These are phyloP conservation scores for Xylaria arbuscula DNA, from an alignment of 2,329 filamentous ascomycete species.

Conservation along the genomic window DNA sequence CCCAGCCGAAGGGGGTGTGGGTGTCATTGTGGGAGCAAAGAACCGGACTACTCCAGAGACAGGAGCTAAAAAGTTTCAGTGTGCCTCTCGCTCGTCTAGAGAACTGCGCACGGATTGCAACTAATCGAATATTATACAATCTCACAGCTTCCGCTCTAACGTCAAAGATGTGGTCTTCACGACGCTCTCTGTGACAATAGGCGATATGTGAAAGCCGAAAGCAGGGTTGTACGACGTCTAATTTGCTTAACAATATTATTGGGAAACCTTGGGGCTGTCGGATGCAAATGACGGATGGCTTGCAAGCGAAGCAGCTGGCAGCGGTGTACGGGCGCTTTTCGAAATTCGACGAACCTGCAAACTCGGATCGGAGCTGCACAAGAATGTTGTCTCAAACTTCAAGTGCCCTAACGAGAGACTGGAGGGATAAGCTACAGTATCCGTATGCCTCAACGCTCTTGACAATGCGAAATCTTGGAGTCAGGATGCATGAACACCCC, in stretches of 20 bases:
- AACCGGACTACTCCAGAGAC: constrained; percentile 12
- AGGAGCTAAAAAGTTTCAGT: constrained; percentile 23
- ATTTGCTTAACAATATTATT: background rate
- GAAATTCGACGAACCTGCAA: background rate
- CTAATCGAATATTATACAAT: constrained; percentile 40
- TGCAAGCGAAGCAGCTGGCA: background rate
- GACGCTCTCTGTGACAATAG: background rate
- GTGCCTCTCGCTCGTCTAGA: constrained; percentile 35
- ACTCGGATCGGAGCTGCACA: background rate
- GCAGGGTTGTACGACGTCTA: background rate
- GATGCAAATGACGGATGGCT: constrained; percentile 1
- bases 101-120: constrained; percentile 39
- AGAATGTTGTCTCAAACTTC: constrained; percentile 10
- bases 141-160: constrained; percentile 38
- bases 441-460: background rate
- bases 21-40: constrained; percentile 67
- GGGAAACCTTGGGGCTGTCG: background rate
- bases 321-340: constrained; percentile 16
- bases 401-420: background rate
- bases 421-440: background rate
- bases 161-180: constrained; percentile 17
- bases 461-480: background rate
- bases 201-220: background rate
- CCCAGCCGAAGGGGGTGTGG: constrained; percentile 80
- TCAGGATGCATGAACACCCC: background rate